phyloP scores from a whole-genome alignment of 2,329 filamentous ascomycete species.

The Diaporthe sp. region DNA sequence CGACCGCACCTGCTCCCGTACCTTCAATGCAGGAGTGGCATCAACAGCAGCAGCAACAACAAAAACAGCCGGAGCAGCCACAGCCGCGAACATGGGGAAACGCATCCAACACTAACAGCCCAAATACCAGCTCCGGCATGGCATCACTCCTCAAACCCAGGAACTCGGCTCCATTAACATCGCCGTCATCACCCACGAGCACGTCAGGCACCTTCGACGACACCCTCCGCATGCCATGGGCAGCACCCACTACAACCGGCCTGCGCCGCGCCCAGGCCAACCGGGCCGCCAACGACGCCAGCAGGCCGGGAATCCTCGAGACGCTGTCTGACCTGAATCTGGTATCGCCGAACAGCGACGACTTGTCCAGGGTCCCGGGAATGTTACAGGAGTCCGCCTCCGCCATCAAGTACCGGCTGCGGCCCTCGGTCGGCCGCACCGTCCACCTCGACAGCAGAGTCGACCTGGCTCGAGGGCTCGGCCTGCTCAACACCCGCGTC shows the following conservation, averaged over 20 bases:
- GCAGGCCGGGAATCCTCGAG: slow-evolving; percentile 45
- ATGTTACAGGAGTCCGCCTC: slow-evolving; percentile 41
- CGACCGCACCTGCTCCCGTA: neutral
- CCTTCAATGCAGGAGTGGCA: slow-evolving; percentile 24
- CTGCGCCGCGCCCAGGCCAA: neutral
- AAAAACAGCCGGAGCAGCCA: slow-evolving; percentile 8
- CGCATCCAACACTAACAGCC: neutral
- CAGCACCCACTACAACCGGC: neutral
- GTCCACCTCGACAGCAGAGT: slow-evolving; percentile 56
- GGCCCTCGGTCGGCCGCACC: slow-evolving; percentile 61
- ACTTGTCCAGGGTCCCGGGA: slow-evolving; percentile 46
- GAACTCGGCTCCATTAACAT: neutral
- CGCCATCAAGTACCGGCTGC: slow-evolving; percentile 53
- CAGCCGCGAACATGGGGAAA: neutral
- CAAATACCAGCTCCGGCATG: neutral
- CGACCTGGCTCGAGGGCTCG: slow-evolving; percentile 62
- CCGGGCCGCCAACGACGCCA: neutral
- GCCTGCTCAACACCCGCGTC: slow-evolving; percentile 56
- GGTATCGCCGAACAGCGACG: slow-evolving; percentile 45
- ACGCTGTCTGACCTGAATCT: slow-evolving; percentile 42
- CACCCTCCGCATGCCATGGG: neutral
- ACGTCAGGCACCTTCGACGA: neutral
- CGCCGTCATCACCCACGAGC: neutral
- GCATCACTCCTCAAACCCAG: neutral
- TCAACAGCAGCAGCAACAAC: slow-evolving; percentile 13